phyloP scores from a whole-genome alignment of 371 early-diverging fungal species.

The Rhizopus delemar region DNA sequence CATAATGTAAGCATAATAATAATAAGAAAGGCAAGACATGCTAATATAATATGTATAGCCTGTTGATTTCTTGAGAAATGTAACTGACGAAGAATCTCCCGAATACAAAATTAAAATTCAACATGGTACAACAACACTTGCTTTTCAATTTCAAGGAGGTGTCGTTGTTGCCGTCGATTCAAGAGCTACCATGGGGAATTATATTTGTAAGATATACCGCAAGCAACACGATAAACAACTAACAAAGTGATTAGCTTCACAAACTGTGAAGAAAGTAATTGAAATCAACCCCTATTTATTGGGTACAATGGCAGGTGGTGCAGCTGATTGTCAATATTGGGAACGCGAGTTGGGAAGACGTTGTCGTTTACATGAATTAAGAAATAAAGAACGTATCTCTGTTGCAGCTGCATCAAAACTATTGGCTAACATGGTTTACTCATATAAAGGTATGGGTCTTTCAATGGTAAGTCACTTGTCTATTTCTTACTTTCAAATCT shows the following conservation, averaged over 20 bases:
- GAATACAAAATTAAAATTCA: constrained; percentile 80
- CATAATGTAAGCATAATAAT: constrained; percentile 59
- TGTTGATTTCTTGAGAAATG: constrained; percentile 61
- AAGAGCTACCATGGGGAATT: constrained; percentile 97
- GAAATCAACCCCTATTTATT: constrained; percentile 99
- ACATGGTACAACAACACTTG: constrained; percentile 99
- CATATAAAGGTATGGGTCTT: constrained; percentile 98
- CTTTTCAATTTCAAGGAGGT: constrained; percentile 97
- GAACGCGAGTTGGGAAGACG: constrained; percentile 97
- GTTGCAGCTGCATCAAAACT: constrained; percentile 99
- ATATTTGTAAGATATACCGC: constrained; percentile 75
- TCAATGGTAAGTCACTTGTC: constrained; percentile 73
- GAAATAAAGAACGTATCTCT: constrained; percentile 98
- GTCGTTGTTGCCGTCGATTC: constrained; percentile 99
- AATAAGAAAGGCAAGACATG: not conserved
- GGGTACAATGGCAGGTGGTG: constrained; percentile 99
- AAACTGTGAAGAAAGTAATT: constrained; percentile 99
- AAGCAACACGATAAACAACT: not conserved
- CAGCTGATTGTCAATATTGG: constrained; percentile 99
- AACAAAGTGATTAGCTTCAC: constrained; percentile 72
- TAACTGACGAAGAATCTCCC: constrained; percentile 62
- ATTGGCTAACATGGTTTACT: constrained; percentile 94
- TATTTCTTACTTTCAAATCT: not conserved
- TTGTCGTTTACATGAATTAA: constrained; percentile 94
- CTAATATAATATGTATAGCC: constrained; percentile 47